phyloP scores from a whole-genome alignment of 2,329 filamentous ascomycete genomes.

The Epichloe sibirici region DNA sequence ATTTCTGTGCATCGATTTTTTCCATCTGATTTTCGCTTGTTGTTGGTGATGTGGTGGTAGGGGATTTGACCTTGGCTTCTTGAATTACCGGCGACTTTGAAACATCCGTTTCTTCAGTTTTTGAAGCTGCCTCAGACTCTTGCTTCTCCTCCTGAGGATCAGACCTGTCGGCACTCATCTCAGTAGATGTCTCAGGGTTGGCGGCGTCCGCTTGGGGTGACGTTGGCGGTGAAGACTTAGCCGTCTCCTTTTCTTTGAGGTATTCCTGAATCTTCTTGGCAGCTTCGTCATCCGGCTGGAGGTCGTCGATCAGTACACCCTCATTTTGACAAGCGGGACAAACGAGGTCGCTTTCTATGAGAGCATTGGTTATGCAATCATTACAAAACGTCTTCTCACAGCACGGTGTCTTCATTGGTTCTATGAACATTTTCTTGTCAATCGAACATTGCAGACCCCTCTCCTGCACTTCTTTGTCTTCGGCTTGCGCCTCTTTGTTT shows the following conservation, averaged over 20 bases:
- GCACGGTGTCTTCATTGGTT: constrained; percentile 98
- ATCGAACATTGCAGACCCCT: constrained; percentile 84
- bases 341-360: constrained; percentile 95
- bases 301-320: constrained; percentile 84
- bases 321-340: constrained; percentile 88
- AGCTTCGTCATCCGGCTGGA: constrained; percentile 70
- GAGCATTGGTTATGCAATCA: constrained; percentile 97
- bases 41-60: constrained; percentile 17
- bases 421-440: constrained; percentile 96
- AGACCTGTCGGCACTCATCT: constrained; percentile 21
- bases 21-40: constrained; percentile 13
- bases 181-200: constrained; percentile 22
- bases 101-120: constrained; percentile 12
- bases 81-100: constrained; percentile 21
- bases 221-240: constrained; percentile 28
- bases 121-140: background rate
- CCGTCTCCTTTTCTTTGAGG: constrained; percentile 42
- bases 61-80: constrained; percentile 14
- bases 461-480: constrained; percentile 78
- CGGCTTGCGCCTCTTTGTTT: constrained; percentile 62
- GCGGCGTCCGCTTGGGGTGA: constrained; percentile 29
- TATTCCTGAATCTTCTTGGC: constrained; percentile 69
- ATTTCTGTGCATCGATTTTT: constrained; percentile 27
- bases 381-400: constrained; percentile 98
- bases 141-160: constrained; percentile 22